Evolutionary conservation across 2,329 filamentous ascomycete genomes (phyloP).

Genomic region (Cladobotryum mycophilum): DNA sequence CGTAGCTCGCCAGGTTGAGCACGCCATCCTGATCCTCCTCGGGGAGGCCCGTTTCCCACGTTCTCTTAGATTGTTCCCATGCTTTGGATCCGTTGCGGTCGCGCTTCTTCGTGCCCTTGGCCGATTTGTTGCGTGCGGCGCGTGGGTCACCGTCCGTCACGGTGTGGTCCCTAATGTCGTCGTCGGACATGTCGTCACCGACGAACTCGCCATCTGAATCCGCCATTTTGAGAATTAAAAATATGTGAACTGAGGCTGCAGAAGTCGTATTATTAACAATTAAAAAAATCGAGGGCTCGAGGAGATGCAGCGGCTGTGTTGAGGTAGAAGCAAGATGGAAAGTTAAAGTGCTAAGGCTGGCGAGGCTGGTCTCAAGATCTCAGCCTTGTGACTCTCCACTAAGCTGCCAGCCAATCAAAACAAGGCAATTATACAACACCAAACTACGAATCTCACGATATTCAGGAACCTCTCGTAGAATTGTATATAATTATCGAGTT

Average conservation of each 20-base stretch:
- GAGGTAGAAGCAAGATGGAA: neutral
- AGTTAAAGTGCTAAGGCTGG: constrained; percentile 1
- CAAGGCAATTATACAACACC: too few relatives aligned
- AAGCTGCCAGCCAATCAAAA: too few relatives aligned
- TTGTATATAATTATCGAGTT: neutral
- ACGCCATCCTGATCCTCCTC: constrained; percentile 71
- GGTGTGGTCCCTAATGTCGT: constrained; percentile 51
- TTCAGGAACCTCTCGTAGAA: too few relatives aligned
- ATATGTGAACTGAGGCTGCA: neutral
- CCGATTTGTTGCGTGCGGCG: constrained; percentile 20
- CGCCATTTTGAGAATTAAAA: constrained; percentile 45
- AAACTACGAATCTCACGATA: too few relatives aligned
- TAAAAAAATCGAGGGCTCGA: too few relatives aligned
- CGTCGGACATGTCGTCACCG: constrained; percentile 56
- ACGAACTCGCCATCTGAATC: constrained; percentile 69
- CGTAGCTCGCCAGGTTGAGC: constrained; percentile 69
- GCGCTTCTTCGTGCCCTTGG: constrained; percentile 21
- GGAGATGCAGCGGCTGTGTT: neutral
- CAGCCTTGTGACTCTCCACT: neutral
- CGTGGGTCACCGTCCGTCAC: constrained; percentile 32
- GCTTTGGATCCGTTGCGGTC: constrained; percentile 44
- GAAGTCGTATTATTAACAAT: too few relatives aligned
- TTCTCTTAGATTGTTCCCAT: constrained; percentile 61
- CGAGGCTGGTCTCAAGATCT: constrained; percentile 8
- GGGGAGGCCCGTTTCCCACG: constrained; percentile 64